These are phyloP conservation scores for Mycena pura DNA, from an alignment of 768 basidiomycete species.

Conservation along the genomic window DNA sequence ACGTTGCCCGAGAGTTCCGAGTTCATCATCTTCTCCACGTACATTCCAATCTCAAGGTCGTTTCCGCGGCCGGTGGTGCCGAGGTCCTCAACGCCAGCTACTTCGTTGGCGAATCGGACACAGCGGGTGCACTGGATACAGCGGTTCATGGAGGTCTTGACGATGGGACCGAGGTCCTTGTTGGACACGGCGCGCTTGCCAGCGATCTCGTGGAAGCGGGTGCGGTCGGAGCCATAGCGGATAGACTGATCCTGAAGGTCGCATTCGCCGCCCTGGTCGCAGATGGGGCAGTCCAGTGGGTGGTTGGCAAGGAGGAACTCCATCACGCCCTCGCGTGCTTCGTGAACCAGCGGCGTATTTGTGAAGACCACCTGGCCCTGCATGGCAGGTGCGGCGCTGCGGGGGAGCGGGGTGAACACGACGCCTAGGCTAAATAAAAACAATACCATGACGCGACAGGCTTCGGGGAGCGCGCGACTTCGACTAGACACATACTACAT, in stretches of 20 bases:
- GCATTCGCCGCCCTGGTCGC: conserved; percentile 99
- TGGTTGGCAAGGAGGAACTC: conserved; percentile 98
- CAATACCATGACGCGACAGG: conserved; percentile 90
- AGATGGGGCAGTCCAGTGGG: conserved; percentile 97
- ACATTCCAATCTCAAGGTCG: conserved; percentile 98
- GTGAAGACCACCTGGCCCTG: conserved; percentile 92
- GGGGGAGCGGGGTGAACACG: conserved; percentile 1
- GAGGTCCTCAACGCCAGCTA: conserved; percentile 96
- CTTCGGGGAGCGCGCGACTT: conserved; percentile 95
- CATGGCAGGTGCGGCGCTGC: conserved; percentile 97
- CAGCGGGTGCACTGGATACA: conserved; percentile 99
- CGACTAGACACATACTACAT: conserved; percentile 96
- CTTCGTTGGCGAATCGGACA: conserved; percentile 98
- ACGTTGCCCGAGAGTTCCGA: conserved; percentile 98
- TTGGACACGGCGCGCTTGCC: conserved; percentile 98
- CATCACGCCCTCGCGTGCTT: conserved; percentile 97
- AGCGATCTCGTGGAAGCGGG: conserved; percentile 97
- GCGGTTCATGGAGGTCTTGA: conserved; percentile 98
- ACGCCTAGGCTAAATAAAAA: background rate
- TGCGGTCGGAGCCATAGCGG: conserved; percentile 97
- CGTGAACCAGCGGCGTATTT: conserved; percentile 88
- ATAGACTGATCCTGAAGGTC: conserved; percentile 99
- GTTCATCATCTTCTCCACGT: conserved; percentile 96
- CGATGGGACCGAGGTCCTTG: conserved; percentile 96
- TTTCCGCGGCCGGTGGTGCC: conserved; percentile 98